Evolutionary conservation across 495 filamentous ascomycete species (phyloP).

Genomic region (Emericellopsis terricola): DNA sequence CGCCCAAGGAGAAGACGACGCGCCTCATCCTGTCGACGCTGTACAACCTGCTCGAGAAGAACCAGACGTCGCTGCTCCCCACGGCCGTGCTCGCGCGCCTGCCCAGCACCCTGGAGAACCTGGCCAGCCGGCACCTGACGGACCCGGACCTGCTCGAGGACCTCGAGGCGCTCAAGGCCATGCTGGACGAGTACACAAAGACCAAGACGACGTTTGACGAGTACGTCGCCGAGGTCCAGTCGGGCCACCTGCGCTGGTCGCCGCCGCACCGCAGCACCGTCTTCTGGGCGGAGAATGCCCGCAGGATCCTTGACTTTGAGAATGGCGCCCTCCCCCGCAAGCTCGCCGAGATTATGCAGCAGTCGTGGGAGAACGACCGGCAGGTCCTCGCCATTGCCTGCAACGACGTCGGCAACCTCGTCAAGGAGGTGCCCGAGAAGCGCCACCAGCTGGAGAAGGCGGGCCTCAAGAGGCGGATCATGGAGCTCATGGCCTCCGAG

Average conservation of each 20-base stretch:
- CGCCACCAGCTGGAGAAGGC: conserved; percentile 66
- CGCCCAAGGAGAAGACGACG: conserved; percentile 95
- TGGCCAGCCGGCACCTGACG: conserved; percentile 65
- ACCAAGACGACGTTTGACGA: conserved; percentile 96
- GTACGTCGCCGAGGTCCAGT: conserved; percentile 76
- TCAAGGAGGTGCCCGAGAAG: conserved; percentile 81
- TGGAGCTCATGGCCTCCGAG: conserved; percentile 85
- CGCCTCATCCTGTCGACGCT: conserved; percentile 79
- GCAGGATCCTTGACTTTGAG: conserved; percentile 70
- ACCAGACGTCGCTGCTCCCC: conserved; percentile 62
- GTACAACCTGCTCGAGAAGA: conserved; percentile 62
- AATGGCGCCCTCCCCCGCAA: conserved; percentile 65
- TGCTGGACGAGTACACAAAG: conserved; percentile 85
- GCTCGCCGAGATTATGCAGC: conserved; percentile 70
- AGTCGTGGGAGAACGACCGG: conserved; percentile 84
- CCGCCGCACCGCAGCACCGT: conserved; percentile 77
- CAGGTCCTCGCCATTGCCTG: conserved; percentile 90
- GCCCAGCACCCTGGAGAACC: conserved; percentile 62
- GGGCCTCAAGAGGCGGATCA: conserved; percentile 80
- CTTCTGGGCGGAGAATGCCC: conserved; percentile 95
- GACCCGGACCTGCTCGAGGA: conserved; percentile 85
- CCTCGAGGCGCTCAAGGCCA: conserved; percentile 50
- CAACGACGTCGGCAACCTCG: conserved; percentile 79
- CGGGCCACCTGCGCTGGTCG: conserved; percentile 85
- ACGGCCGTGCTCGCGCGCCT: conserved; percentile 67